Evolutionary conservation across 495 filamentous ascomycete species (phyloP), one percentile per base, ranked within the genome.

Genomic region (Aspergillus carlsbadensis): DNA sequence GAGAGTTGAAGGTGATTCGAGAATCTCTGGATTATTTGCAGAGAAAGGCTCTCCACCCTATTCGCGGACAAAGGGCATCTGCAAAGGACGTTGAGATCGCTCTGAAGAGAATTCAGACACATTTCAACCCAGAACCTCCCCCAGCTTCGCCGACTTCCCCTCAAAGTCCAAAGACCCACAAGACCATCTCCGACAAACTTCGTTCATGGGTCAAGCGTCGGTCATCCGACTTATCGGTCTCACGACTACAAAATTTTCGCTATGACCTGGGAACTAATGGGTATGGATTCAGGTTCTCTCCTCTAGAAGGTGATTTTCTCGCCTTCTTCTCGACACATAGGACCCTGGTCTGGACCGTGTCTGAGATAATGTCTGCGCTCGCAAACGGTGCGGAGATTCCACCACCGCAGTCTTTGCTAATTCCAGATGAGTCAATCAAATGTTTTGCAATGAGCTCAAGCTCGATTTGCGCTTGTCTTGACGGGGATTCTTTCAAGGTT

Each of bases 21-120:
- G 34, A 57, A 18, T 54, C 59, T 3, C 53, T 62, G 5, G 60
- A 65, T 22, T 57, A 54, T 29, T 41, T 62, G 42, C 52, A 55
- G 21, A 44, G 47, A 17, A 52, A 26, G 24, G 57, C 54, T 6
- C 37, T 64, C 15, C 48, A 45, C 15, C 57, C 57, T 1, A 26
- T 31, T 15, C 53, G 53, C 14, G 36, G 43, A n/a, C 35, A 49
- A 22, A 11, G 57, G 5, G 29, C 40, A 3, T 41, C 20, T 34
- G 50, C 61, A 0, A 54, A 24, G 22, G 41, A 60, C 3, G 44
- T 64, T 14, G 43, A 64, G 22, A 34, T 31, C 2, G 42, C 11
- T 7, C 39, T 64, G 3, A 40, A 20, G 11, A 20, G n/a, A 26
- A 52, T 64, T 33, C 51, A 44, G 8, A 1, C 6, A 3, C 20